Base-by-base conservation (phyloP, 2,329 filamentous ascomycete species). In the Alternaria atra region DNA sequence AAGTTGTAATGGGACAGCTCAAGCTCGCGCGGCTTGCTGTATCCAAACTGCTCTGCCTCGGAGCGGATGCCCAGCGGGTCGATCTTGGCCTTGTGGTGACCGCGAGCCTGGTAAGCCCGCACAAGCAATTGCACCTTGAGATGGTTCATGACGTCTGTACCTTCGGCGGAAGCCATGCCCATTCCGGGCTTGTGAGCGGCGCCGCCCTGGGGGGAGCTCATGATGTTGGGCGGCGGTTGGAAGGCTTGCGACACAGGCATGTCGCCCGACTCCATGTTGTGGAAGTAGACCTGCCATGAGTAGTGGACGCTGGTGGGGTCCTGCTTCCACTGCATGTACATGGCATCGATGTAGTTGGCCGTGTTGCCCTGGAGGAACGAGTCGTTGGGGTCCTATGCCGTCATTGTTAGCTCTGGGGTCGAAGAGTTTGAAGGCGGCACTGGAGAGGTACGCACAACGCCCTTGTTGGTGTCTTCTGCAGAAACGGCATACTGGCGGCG, bases 241-340 rank as follows among this genome's bases (percentile, higher is more conserved):
- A 99, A 99, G 71, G 95, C 95, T 82, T 97, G 92, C 66, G 94
- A 95, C 78, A 97, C 93, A 78, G 94, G 94, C 93, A 99, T 98
- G 76, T 95, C 92, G 80, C 95, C 95, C 69, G 89, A 91, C 85
- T 99, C 95, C 91, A 99, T 97, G 84, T 99, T 99, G 84, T 90
- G 92, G 87, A 99, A 99, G 87, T 99, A 99, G 78, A 96, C 90
- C 84, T 97, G 94, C 95, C 95, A 99, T 80, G 95, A 99, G 74
- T 97, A 87, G 82, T 99, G 95, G 61, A 99, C 95, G 77, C 92
- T 97, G 74, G 89, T 87, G 53, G 95, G 94, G 74, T 99, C 93
- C 67, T 91, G 86, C 83, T 94, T 97, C 95, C 95, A 99, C 79
- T 94, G 90, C 84, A 97, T 85, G 83, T 99, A 99, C 95, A 99